Conservation (phyloP, 2,329 filamentous ascomycete genomes). For the Arachnopeziza araneosa region DNA sequence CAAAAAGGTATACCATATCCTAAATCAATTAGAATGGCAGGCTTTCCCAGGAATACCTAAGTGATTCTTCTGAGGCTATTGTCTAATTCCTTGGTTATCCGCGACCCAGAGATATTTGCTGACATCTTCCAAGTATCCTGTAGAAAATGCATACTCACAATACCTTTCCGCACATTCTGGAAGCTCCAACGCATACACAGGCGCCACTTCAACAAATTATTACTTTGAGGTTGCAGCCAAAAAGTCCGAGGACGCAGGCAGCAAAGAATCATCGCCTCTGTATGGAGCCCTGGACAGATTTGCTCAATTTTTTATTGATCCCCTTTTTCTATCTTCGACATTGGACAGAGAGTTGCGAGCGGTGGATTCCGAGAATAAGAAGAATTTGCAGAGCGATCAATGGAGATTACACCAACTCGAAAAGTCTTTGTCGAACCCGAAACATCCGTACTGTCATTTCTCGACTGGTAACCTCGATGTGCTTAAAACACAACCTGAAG, state of each 20-base stretch:
- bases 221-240: constrained; percentile 93
- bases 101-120: constrained; percentile 3
- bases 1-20: constrained; percentile 59
- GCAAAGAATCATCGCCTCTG: constrained; percentile 55
- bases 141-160: constrained; percentile 92
- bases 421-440: constrained; percentile 62
- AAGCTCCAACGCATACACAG: constrained; percentile 92
- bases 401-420: constrained; percentile 68
- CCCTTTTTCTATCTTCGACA: constrained; percentile 64
- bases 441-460: constrained; percentile 68
- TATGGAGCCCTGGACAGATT: constrained; percentile 70
- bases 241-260: constrained; percentile 59
- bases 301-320: constrained; percentile 69
- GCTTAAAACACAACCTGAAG: constrained; percentile 61
- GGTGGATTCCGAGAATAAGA: constrained; percentile 76
- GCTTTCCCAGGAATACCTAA: background rate
- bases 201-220: constrained; percentile 90
- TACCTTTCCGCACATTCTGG: constrained; percentile 89
- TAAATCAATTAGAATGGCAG: background rate
- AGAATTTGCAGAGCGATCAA: constrained; percentile 68
- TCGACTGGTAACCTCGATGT: constrained; percentile 68
- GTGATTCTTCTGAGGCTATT: background rate
- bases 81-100: background rate
- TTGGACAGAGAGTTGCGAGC: constrained; percentile 66
- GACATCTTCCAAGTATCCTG: constrained; percentile 59